These are phyloP conservation scores for Apiosordaria backusii DNA, from an alignment of 495 filamentous ascomycete genomes.

Conservation along the genomic window DNA sequence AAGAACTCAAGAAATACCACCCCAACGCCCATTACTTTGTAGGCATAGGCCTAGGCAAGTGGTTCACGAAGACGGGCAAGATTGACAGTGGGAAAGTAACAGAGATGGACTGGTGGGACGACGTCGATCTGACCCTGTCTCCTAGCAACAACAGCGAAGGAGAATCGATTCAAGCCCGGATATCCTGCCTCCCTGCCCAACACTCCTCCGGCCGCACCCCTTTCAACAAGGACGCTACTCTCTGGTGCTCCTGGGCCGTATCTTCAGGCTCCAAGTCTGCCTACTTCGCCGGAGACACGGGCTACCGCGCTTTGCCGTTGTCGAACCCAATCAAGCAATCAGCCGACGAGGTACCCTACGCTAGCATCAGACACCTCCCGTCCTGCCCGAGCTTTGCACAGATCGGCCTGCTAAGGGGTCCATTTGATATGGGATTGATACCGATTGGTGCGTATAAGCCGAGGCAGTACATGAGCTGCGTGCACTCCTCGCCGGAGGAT, in stretches of 20 bases:
- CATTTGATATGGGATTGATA: slow-evolving; percentile 90
- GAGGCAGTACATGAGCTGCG: slow-evolving; percentile 65
- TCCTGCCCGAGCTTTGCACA: slow-evolving; percentile 82
- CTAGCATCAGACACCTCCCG: slow-evolving; percentile 53
- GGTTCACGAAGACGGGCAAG: slow-evolving; percentile 56
- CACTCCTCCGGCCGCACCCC: slow-evolving; percentile 67
- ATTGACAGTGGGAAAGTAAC: slow-evolving; percentile 70
- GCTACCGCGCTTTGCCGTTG: slow-evolving; percentile 79
- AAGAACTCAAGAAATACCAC: slow-evolving; percentile 64
- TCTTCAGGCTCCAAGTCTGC: slow-evolving; percentile 69
- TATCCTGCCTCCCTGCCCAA: slow-evolving; percentile 83
- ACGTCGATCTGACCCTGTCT: slow-evolving; percentile 47
- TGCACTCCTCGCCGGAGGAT: slow-evolving; percentile 89
- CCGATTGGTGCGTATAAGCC: slow-evolving; percentile 92
- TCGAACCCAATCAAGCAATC: slow-evolving; percentile 33
- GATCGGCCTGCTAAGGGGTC: slow-evolving; percentile 78
- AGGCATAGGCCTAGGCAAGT: slow-evolving; percentile 77
- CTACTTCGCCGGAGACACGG: slow-evolving; percentile 74
- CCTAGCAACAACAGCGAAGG: slow-evolving; percentile 23
- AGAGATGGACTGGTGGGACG: slow-evolving; percentile 96
- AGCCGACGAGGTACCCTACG: slow-evolving; percentile 67
- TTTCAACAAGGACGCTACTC: slow-evolving; percentile 67
- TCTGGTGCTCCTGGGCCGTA: slow-evolving; percentile 88
- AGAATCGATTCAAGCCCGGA: slow-evolving; percentile 60
- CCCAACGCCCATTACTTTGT: slow-evolving; percentile 87